These are phyloP conservation scores for Neurospora sp. DNA, from an alignment of 2,329 filamentous ascomycete species.

Conservation along the genomic window DNA sequence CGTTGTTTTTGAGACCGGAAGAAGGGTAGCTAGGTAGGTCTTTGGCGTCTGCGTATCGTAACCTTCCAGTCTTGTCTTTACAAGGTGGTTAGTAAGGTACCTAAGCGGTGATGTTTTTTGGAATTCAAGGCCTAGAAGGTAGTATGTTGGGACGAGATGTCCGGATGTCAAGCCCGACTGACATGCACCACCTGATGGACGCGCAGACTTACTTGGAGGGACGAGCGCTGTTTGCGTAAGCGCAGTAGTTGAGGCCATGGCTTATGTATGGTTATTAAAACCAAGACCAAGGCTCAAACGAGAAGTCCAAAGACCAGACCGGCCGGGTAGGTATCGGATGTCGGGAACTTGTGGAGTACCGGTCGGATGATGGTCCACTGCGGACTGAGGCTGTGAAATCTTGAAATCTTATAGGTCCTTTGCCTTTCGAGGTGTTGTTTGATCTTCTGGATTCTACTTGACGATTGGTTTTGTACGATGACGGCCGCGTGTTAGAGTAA, in stretches of 20 bases:
- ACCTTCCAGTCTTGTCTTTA: constrained; percentile 27
- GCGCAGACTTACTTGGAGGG: background rate
- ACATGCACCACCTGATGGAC: background rate
- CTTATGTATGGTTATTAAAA: background rate
- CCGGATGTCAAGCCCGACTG: background rate
- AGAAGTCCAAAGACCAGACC: background rate
- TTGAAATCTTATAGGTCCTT: background rate
- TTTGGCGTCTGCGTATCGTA: constrained; percentile 63
- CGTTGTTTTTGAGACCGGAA: constrained; percentile 44
- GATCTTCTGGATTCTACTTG: background rate
- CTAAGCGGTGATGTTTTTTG: background rate
- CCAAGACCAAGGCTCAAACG: background rate
- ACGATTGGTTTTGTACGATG: background rate
- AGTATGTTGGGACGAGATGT: background rate
- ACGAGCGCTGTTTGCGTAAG: background rate
- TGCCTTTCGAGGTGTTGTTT: background rate
- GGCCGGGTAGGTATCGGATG: background rate
- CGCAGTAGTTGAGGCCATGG: background rate
- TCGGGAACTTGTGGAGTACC: background rate
- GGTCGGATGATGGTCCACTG: background rate
- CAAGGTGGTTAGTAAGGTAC: background rate
- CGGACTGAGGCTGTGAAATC: background rate
- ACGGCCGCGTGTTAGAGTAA: background rate
- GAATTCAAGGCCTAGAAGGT: background rate
- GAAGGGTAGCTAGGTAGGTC: constrained; percentile 69